Base-by-base conservation (phyloP, 2,329 filamentous ascomycete species). In the Penicillium hordei region DNA sequence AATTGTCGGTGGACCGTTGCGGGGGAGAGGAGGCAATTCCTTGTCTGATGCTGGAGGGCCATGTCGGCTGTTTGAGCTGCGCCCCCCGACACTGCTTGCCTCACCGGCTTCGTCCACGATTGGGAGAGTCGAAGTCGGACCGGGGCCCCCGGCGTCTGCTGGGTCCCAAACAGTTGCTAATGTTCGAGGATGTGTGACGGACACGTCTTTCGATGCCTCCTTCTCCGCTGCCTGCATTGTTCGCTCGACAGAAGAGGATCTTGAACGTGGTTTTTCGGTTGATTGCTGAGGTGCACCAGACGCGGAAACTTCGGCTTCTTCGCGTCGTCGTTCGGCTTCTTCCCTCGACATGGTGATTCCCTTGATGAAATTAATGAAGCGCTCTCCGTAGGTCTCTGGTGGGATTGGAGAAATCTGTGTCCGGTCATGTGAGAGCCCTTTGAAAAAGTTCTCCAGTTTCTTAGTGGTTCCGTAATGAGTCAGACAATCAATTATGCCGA, bases 401-500 rank as follows among this genome's bases (percentile, higher is more conserved):
- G 93, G 90, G 25, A 97, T 88, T 2, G 94, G 92, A 0, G 93
- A 97, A 60, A 99, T 97, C 72, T 97, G 88, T 34, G 85, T 86
- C 67, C 91, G 88, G 68, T 94, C 90, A 68, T 87, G 85, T 2
- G 89, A 91, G 58, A 97, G 80, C 38, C 94, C 93, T 79, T 99
- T 99, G 89, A 93, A 94, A 77, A 97, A 94, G 76, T 97, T 89
- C 75, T 99, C 94, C 60, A 93, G 85, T 72, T 94, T 93, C 79
- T 99, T 99, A 76, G 96, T 85, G 63, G 93, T 86, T 65, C 92
- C 92, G 74, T 97, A 99, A 74, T 97, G 91, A 68, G 94, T 99
- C 68, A 99, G 81, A 75, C 94, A 99, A 76, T 99, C 94, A 74
- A 99, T 99, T 68, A 99, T 95, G 36, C 94, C 95, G 8, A 99